These are phyloP conservation scores for Trichothecium sympodiale DNA, from an alignment of 2,329 filamentous ascomycete genomes.

Conservation along the genomic window DNA sequence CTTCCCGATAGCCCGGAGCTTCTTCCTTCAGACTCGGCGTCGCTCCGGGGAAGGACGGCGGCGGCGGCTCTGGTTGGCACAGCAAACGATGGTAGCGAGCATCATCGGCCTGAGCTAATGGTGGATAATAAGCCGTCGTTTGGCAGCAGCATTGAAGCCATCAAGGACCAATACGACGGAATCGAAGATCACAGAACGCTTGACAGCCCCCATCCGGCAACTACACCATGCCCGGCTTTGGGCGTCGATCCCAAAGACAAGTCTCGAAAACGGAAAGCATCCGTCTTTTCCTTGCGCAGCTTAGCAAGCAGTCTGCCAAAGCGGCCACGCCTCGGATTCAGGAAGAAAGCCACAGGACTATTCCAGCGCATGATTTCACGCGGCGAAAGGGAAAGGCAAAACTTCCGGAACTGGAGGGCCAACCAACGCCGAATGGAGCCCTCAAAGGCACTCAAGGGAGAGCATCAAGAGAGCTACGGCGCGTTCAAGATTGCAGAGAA, in stretches of 20 bases:
- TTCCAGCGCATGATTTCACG: constrained; percentile 15
- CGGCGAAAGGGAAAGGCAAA: constrained; percentile 12
- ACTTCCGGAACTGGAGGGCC: constrained; percentile 17
- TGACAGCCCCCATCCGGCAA: constrained; percentile 8
- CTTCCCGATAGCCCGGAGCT: constrained; percentile 16
- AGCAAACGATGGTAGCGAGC: constrained; percentile 1
- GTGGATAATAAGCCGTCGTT: neutral
- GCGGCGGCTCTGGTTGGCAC: neutral
- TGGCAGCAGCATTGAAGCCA: constrained; percentile 3
- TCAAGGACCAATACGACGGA: constrained; percentile 14
- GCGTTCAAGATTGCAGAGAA: constrained; percentile 14
- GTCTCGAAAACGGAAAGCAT: constrained; percentile 18
- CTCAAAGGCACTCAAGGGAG: constrained; percentile 12
- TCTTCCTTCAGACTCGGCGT: constrained; percentile 11
- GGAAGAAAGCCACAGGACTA: constrained; percentile 15
- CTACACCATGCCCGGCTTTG: constrained; percentile 2
- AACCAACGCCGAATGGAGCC: constrained; percentile 13
- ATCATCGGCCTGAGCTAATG: neutral
- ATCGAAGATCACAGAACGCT: constrained; percentile 8
- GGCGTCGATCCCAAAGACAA: neutral
- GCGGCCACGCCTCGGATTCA: constrained; percentile 15
- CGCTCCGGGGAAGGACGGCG: constrained; percentile 5
- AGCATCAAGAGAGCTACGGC: constrained; percentile 12
- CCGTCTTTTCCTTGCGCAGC: constrained; percentile 18
- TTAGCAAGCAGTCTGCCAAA: constrained; percentile 16